A percentile compares a stretch with the other conserved stretches of the same genome.
phyloP scores from a whole-genome alignment of 108 stramenopile genomes.

The Discostella pseudostelligera region DNA sequence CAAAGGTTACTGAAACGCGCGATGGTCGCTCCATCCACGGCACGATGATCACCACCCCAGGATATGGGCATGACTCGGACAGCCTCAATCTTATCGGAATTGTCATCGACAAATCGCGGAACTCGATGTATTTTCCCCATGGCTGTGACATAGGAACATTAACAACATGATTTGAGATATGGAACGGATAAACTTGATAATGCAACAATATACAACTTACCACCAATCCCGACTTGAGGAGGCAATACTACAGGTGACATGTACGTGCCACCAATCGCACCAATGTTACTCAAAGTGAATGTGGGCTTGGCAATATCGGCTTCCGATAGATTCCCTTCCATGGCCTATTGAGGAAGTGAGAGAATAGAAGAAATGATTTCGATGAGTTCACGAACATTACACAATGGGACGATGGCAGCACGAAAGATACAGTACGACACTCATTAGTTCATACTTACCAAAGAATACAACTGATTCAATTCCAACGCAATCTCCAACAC shows the following conservation, averaged over 20 bases:
- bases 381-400: slow-evolving; percentile 54
- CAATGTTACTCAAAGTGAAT: slow-evolving; percentile 95
- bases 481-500: slow-evolving; percentile 88
- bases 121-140: slow-evolving; percentile 90
- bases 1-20: slow-evolving; percentile 77
- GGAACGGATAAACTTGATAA: too few species aligned
- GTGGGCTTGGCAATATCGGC: slow-evolving; percentile 81
- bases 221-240: slow-evolving; percentile 95
- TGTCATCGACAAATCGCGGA: slow-evolving; percentile 78
- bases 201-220: slow-evolving; percentile 16
- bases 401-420: neutral
- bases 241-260: slow-evolving; percentile 88
- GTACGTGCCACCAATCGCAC: slow-evolving; percentile 96
- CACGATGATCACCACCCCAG: slow-evolving; percentile 98
- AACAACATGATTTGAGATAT: too few species aligned
- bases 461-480: slow-evolving; percentile 70
- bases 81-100: slow-evolving; percentile 61
- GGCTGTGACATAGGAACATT: slow-evolving; percentile 39
- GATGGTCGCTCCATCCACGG: slow-evolving; percentile 97
- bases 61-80: slow-evolving; percentile 84
- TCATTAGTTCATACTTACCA: slow-evolving; percentile 22
- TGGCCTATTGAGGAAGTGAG: slow-evolving; percentile 15
- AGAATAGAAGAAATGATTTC: neutral
- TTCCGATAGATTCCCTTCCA: slow-evolving; percentile 62
- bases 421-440: slow-evolving; percentile 2